Percentiles rank a stretch among this genome's conserved stretches.
These are phyloP conservation scores for Allium sativum DNA, from an alignment of 106 monocot species.

Conservation along the genomic window DNA sequence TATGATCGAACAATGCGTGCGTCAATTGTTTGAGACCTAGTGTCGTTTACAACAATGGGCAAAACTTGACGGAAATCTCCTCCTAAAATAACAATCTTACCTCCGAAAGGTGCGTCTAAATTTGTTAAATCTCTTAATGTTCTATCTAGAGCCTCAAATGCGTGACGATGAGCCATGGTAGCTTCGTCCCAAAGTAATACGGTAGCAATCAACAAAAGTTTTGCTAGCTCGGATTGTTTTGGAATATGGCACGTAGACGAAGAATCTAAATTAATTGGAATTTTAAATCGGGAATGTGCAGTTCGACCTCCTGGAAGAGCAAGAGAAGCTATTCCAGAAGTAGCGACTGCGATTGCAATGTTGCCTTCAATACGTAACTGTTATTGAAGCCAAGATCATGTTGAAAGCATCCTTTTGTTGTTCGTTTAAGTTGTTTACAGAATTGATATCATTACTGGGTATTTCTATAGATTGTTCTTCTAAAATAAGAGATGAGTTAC, in stretches of 20 bases:
- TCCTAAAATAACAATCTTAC: not conserved
- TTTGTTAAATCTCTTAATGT: not conserved
- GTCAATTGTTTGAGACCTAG: not conserved
- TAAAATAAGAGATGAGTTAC: no score
- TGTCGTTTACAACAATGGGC: not conserved
- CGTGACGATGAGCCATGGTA: not conserved
- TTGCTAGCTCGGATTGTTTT: not conserved
- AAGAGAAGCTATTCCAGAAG: not conserved
- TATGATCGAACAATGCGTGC: not conserved
- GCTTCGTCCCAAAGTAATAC: not conserved
- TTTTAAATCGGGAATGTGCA: not conserved
- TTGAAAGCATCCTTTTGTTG: no score
- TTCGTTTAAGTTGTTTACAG: no score
- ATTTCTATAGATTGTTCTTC: no score
- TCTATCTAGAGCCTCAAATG: not conserved
- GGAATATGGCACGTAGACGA: not conserved
- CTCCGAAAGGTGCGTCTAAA: not conserved
- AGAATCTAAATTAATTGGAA: not conserved
- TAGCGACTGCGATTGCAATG: not conserved
- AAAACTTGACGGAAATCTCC: not conserved
- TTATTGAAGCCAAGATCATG: no score
- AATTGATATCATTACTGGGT: no score
- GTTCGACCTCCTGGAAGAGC: not conserved
- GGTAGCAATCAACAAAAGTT: not conserved
- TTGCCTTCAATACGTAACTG: not conserved